Percentiles rank a stretch among this genome's conserved stretches.
These are phyloP conservation scores for Pseudohalonectria lignicola DNA, from an alignment of 2,329 filamentous ascomycete species.

Conservation along the genomic window DNA sequence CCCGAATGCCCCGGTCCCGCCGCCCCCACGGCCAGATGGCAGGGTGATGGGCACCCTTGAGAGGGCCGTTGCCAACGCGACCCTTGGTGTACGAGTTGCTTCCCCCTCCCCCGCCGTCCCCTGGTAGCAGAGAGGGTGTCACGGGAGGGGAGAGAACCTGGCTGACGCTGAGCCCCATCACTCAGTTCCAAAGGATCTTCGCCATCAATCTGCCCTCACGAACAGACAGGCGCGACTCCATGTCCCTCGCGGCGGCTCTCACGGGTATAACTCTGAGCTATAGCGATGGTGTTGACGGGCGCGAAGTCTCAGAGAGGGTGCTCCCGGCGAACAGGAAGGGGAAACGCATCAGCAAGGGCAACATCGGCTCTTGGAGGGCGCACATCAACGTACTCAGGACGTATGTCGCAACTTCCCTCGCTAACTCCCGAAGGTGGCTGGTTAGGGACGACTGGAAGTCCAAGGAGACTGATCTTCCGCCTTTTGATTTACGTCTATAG, in stretches of 20 bases:
- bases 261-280: conserved; percentile 32
- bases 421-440: too few species aligned
- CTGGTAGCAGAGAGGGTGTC: too few species aligned
- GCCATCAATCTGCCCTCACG: conserved; percentile 38
- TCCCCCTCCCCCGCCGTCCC: too few species aligned
- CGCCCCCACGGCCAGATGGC: not conserved
- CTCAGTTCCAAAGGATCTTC: conserved; percentile 42
- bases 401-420: too few species aligned
- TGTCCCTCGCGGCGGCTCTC: conserved; percentile 33
- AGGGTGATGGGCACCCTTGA: not conserved
- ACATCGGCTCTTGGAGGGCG: conserved; percentile 26
- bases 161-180: too few species aligned
- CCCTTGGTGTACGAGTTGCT: not conserved
- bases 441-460: too few species aligned
- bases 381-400: conserved; percentile 26
- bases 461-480: too few species aligned
- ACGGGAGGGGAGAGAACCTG: too few species aligned
- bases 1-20: not conserved
- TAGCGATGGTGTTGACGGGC: conserved; percentile 30
- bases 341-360: conserved; percentile 17
- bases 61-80: not conserved
- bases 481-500: too few species aligned
- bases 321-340: conserved; percentile 19
- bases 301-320: conserved; percentile 23
- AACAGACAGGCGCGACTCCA: conserved; percentile 38